Percentiles rank a stretch among this genome's conserved stretches.
These are phyloP conservation scores for Lathyrus oleraceus DNA, from an alignment of 306 rosid species.

Conservation along the genomic window DNA sequence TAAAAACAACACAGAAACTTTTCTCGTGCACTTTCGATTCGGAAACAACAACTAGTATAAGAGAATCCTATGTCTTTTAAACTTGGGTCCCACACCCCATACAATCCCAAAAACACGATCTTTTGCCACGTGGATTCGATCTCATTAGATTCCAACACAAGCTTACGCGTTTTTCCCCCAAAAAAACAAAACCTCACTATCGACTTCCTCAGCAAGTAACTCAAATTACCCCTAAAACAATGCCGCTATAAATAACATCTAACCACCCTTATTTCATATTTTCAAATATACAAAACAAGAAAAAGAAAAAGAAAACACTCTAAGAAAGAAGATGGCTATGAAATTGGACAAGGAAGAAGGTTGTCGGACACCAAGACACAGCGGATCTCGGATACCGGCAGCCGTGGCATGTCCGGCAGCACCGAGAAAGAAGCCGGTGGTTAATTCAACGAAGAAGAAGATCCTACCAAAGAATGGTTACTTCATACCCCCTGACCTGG, in stretches of 20 bases:
- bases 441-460: background rate
- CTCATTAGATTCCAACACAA: conserved; percentile 30
- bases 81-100: conserved; percentile 20
- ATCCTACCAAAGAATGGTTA: conserved; percentile 43
- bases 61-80: conserved; percentile 20
- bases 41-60: background rate
- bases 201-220: conserved; percentile 37
- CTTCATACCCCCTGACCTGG: conserved; percentile 53
- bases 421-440: conserved; percentile 48
- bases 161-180: conserved; percentile 2
- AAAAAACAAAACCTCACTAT: background rate
- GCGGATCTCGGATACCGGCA: conserved; percentile 34
- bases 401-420: conserved; percentile 42
- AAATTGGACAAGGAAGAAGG: conserved; percentile 36
- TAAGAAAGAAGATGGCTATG: background rate
- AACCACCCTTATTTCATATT: background rate
- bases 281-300: background rate
- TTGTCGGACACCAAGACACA: conserved; percentile 47
- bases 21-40: background rate
- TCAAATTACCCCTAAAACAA: background rate
- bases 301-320: background rate
- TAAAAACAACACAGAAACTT: background rate
- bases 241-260: conserved; percentile 32
- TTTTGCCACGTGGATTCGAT: conserved; percentile 25
- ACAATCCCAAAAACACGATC: background rate